These are phyloP conservation scores for Escallonia rubra DNA, from an alignment of 129 eudicot species.

Conservation along the genomic window DNA sequence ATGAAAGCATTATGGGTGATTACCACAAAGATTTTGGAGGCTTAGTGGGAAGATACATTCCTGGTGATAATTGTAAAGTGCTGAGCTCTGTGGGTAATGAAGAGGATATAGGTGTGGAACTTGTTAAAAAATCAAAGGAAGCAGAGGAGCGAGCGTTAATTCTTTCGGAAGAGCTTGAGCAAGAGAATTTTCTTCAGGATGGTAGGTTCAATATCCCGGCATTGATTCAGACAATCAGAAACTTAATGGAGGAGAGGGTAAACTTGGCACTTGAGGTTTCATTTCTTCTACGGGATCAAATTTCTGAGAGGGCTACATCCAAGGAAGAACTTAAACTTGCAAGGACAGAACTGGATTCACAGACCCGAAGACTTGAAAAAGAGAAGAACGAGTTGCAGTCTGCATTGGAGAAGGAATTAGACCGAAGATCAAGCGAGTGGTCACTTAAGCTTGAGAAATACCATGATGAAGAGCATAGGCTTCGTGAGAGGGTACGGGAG, in stretches of 20 bases:
- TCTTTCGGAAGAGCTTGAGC: conserved; percentile 39
- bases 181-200: conserved; percentile 23
- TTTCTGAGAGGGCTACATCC: conserved; percentile 37
- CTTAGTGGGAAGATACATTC: conserved; percentile 22
- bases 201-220: conserved; percentile 25
- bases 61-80: conserved; percentile 16
- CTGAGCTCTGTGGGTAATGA: conserved; percentile 28
- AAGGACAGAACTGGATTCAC: conserved; percentile 42
- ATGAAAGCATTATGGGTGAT: conserved; percentile 14
- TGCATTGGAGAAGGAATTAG: conserved; percentile 74
- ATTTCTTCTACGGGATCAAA: conserved; percentile 26
- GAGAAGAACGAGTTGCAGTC: conserved; percentile 78
- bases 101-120: conserved; percentile 27
- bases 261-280: conserved; percentile 47
- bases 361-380: conserved; percentile 56
- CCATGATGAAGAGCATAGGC: conserved; percentile 84
- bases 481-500: conserved; percentile 89
- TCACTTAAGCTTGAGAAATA: conserved; percentile 74
- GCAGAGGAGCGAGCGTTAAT: conserved; percentile 34
- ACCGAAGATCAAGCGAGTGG: conserved; percentile 92
- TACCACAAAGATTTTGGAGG: conserved; percentile 27
- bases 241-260: conserved; percentile 35
- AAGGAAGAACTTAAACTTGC: conserved; percentile 39
- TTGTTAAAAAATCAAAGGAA: conserved; percentile 37
- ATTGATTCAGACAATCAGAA: conserved; percentile 34